These are phyloP conservation scores for Petasospora rhodanensis DNA, from an alignment of 1,139 yeast genomes.

Conservation along the genomic window DNA sequence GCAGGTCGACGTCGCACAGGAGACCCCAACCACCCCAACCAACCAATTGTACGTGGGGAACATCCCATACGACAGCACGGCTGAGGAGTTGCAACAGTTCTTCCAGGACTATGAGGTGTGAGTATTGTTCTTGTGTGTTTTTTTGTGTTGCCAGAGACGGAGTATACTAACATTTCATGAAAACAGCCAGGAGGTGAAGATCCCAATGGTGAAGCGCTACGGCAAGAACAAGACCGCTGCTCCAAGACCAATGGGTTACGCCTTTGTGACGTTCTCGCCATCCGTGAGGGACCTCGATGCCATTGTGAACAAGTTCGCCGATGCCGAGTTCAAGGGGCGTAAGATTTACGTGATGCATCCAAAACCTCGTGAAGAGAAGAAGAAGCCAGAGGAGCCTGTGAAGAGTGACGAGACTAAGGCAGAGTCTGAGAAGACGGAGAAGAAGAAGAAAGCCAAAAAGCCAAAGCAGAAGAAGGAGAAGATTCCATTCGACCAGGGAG, in stretches of 20 bases:
- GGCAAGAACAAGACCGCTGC: not conserved
- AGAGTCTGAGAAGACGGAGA: conserved; percentile 2
- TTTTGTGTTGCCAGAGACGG: too few relatives aligned
- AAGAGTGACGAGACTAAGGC: conserved; percentile 2
- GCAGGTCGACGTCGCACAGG: too few relatives aligned
- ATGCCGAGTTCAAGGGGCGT: conserved; percentile 25
- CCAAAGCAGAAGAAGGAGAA: conserved; percentile 18
- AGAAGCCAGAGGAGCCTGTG: conserved; percentile 1
- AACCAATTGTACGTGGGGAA: conserved; percentile 25
- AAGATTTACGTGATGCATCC: conserved; percentile 21
- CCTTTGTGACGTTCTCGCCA: conserved; percentile 22
- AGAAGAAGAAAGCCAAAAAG: conserved; percentile 10
- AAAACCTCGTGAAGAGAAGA: conserved; percentile 3
- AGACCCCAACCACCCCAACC: too few relatives aligned
- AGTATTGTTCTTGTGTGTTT: too few relatives aligned
- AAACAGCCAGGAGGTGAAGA: conserved; percentile 16
- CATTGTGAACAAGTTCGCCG: conserved; percentile 21
- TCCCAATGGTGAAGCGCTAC: conserved; percentile 11
- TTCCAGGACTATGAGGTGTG: conserved; percentile 23
- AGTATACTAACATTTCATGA: too few relatives aligned
- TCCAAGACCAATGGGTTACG: conserved; percentile 22
- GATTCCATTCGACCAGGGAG: conserved; percentile 47
- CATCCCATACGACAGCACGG: conserved; percentile 21
- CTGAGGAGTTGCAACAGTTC: conserved; percentile 20
- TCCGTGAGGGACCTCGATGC: conserved; percentile 18